Percentiles rank a stretch among this genome's conserved stretches.
These are phyloP conservation scores for Pseudonitzschia delicatissima DNA, from an alignment of 108 stramenopile species.

Conservation along the genomic window DNA sequence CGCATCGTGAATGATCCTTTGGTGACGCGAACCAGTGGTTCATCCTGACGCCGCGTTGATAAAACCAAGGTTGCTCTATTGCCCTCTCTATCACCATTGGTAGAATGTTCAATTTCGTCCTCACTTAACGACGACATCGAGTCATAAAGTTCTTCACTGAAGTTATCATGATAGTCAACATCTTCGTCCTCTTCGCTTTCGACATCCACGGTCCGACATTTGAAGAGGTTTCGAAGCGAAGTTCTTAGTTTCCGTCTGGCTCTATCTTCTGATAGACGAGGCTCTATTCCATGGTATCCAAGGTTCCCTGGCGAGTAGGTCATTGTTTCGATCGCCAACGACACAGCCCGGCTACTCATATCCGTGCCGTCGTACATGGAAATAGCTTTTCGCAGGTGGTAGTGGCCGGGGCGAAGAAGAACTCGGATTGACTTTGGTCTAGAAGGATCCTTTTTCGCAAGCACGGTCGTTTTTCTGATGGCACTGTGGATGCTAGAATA, in stretches of 20 bases:
- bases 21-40: constrained; percentile 63
- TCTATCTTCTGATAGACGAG: not conserved
- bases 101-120: not conserved
- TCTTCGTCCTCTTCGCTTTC: constrained; percentile 20
- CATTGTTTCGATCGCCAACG: constrained; percentile 59
- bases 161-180: not conserved
- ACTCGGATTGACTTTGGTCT: constrained; percentile 27
- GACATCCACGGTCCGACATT: constrained; percentile 31
- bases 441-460: not conserved
- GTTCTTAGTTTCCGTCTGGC: constrained; percentile 7
- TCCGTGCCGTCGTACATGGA: constrained; percentile 28
- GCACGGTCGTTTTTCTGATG: constrained; percentile 23
- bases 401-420: constrained; percentile 56
- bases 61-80: constrained; percentile 55
- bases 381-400: constrained; percentile 53
- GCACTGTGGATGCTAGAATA: constrained; percentile 59
- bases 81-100: not conserved
- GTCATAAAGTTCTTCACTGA: not conserved
- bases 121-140: not conserved
- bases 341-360: not conserved
- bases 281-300: not conserved
- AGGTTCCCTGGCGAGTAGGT: constrained; percentile 27
- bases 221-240: constrained; percentile 21
- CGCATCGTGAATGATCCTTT: constrained; percentile 47
- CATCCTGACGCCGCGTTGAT: constrained; percentile 45